phyloP scores from a whole-genome alignment of 345 rosid species.

The Draba incana region DNA sequence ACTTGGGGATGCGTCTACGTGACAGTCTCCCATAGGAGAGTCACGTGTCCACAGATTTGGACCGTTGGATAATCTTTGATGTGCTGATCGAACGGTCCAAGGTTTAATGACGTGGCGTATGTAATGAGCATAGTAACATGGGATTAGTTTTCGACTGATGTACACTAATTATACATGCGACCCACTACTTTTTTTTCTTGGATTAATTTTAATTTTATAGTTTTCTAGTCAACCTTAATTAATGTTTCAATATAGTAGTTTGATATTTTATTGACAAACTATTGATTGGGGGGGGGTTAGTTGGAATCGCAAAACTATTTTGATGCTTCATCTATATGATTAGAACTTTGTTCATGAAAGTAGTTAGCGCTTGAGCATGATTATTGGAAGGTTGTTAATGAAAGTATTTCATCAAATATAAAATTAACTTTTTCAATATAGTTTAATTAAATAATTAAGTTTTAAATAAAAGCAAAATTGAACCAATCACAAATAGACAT shows the following conservation, averaged over 20 bases:
- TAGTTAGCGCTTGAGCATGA: too few relatives aligned
- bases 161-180: neutral
- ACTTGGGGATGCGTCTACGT: conserved; percentile 5
- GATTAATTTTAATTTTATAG: neutral
- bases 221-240: conserved; percentile 27
- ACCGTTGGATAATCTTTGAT: conserved; percentile 20
- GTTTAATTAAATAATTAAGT: too few relatives aligned
- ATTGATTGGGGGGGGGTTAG: neutral
- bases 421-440: too few relatives aligned
- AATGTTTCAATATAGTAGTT: too few relatives aligned
- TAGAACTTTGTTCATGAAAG: neutral
- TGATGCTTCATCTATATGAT: neutral
- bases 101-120: conserved; percentile 4
- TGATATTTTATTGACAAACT: neutral
- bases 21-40: neutral
- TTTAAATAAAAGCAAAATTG: too few relatives aligned
- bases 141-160: neutral
- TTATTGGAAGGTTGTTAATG: too few relatives aligned
- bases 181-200: conserved; percentile 22
- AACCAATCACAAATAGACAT: too few relatives aligned
- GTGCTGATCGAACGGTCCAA: conserved; percentile 18
- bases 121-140: neutral
- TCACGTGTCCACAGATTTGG: neutral
- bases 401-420: too few relatives aligned
- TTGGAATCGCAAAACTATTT: neutral